Base-by-base conservation (phyloP, 352 stramenopile genomes). In the Globisporangium uncinulatum region DNA sequence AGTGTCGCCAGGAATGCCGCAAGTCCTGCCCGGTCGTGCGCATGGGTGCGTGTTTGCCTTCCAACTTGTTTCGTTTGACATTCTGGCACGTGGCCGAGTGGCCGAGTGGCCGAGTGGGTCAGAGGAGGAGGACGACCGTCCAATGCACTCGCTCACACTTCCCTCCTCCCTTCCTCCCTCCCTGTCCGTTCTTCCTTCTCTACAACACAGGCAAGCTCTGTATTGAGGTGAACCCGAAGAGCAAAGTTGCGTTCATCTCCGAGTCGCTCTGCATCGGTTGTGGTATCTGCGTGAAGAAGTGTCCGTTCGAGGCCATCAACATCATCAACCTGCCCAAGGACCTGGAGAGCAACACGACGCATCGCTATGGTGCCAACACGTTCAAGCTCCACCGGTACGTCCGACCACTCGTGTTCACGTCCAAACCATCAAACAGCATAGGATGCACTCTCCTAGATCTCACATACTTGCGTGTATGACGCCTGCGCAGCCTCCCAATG, bases 271-370 rank as follows among this genome's bases (percentile, higher is more conserved):
- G 97, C 73, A 99, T 99, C 65, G 97, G 97, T 66, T 99, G 97
- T 70, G 97, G 97, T 86, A 99, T 99, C 69, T 99, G 97, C 73
- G 97, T 99, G 8, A 99, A 99, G 83, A 99, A 99, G 73, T 99
- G 97, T 69, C 97, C 97, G 21, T 99, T 99, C 63, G 96, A 99
- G 59, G 97, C 97, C 36, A 99, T 99, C 59, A 96, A 93, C 67
- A 99, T 99, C 65, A 99, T 99, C 86, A 99, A 99, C 73, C 69
- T 99, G 55, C 97, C 97, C 44, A 99, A 99, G 74, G 89, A 99
- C 73, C 80, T 99, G 7, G 95, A 99, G 62, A 93, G 76, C 68
- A 98, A 99, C 70, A 99, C 96, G n/a, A 99, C 97, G 49, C 97
- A 99, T 73, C 94, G 97, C 47, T 99, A 99, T 66, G 97, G 98